Base-by-base conservation (phyloP, 805 yeast genomes). In the Pichia paraexigua region DNA sequence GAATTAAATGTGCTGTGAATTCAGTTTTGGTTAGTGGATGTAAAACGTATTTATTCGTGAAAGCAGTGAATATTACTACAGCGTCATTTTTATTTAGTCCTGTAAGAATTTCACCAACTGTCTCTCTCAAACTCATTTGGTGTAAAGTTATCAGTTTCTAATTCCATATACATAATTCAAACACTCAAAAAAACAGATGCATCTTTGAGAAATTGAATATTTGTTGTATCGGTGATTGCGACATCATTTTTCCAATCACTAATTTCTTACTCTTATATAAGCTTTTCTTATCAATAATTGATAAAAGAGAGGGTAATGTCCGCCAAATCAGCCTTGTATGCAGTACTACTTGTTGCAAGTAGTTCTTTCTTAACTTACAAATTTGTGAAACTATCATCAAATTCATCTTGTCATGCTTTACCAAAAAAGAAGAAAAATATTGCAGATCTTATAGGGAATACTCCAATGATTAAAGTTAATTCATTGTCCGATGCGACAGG, bases 381-480 rank as follows among this genome's bases (percentile, higher is more conserved):
- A 1, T 3, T 55, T 12, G 18, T 47, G 9, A 37, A 12, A 28
- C 20, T 21, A 6, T 18, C 22, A 18, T 20, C 8, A 22, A 32
- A 5, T 15, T 39, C 18, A 32, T 39, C 11, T 12, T 21, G 22
- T 7, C 24, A 44, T 1, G 35, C 45, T 7, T 49, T 51, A 5
- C 63, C 62, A 20, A 43, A 41, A 21, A 48, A 50, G 42, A 61
- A 62, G 39, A 24, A 48, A 10, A 56, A 55, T 48, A 44, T 66
- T 17, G 57, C 63, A 3, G 89, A 85, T 15, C 76, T 90, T 20
- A 89, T 92, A 21, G 99, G 99, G 0, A 82, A 90, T 65, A 92
- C 99, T 1, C 97, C 96, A 1, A 62, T 92, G 66, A 82, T 92
- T 18, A 77, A 78, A 55, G 76, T 92, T 45, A 76, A 78, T 56